These are phyloP conservation scores for Calvatia gigantea DNA, from an alignment of 768 basidiomycete species.

Conservation along the genomic window DNA sequence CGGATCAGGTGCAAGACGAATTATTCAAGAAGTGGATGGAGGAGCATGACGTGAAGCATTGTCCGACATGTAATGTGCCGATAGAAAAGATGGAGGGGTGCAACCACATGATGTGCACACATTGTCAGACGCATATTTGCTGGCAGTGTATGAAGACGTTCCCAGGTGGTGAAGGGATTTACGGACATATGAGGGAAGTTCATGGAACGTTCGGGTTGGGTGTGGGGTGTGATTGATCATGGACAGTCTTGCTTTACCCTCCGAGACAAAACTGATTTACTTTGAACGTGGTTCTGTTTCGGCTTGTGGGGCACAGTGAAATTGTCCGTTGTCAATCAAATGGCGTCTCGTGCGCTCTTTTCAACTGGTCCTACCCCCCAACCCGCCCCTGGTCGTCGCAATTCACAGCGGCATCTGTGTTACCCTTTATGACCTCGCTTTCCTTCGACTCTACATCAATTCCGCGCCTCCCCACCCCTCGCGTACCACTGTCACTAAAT, in stretches of 20 bases:
- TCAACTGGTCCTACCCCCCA: too few species aligned
- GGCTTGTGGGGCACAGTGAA: too few species aligned
- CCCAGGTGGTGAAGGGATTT: slow-evolving; percentile 64
- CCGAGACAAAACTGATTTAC: too few species aligned
- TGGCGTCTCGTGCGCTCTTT: too few species aligned
- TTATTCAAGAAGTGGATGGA: slow-evolving; percentile 64
- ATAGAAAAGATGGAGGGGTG: slow-evolving; percentile 78
- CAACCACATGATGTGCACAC: slow-evolving; percentile 78
- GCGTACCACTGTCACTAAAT: too few species aligned
- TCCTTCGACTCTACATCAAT: too few species aligned
- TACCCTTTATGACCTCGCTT: too few species aligned
- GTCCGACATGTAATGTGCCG: slow-evolving; percentile 65
- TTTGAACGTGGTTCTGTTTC: too few species aligned
- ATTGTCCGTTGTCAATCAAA: too few species aligned
- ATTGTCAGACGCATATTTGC: slow-evolving; percentile 75
- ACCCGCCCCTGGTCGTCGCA: too few species aligned
- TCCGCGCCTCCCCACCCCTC: too few species aligned
- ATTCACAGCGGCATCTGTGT: too few species aligned
- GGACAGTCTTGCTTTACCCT: neutral
- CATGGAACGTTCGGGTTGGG: slow-evolving; percentile 55
- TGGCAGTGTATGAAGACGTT: slow-evolving; percentile 80
- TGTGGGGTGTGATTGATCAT: slow-evolving; percentile 8
- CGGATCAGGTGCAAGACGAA: slow-evolving; percentile 52
- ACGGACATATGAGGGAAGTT: slow-evolving; percentile 65
- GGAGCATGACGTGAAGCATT: slow-evolving; percentile 65